A percentile compares a stretch with the other conserved stretches of the same genome.
Conservation (phyloP, 768 basidiomycete genomes). For the Mycena vulgaris region DNA sequence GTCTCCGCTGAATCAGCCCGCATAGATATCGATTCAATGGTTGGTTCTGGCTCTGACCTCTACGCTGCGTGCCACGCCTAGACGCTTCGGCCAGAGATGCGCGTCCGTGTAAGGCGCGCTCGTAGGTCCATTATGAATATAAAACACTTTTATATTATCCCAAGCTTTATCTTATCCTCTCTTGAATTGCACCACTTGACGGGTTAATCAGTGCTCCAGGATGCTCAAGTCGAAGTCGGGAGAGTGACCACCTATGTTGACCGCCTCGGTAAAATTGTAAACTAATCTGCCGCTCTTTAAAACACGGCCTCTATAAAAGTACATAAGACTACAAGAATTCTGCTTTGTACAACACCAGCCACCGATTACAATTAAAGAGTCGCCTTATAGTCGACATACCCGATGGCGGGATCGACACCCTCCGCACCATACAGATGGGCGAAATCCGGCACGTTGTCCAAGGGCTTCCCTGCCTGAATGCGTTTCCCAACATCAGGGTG, state of each 20-base stretch:
- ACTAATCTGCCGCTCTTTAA: no score
- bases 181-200: no score
- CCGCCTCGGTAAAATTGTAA: no score
- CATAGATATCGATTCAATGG: constrained; percentile 59
- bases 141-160: background rate
- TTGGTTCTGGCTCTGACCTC: constrained; percentile 54
- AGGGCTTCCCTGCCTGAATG: constrained; percentile 51
- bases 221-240: no score
- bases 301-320: no score
- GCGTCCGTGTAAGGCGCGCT: background rate
- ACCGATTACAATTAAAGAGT: constrained; percentile 29
- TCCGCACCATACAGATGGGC: constrained; percentile 45
- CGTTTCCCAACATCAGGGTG: constrained; percentile 61
- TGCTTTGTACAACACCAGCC: no score
- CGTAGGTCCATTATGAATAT: background rate
- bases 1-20: background rate
- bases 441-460: constrained; percentile 51
- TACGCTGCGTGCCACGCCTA: constrained; percentile 47
- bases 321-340: background rate
- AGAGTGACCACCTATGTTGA: no score
- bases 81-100: background rate
- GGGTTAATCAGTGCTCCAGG: no score
- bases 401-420: constrained; percentile 45
- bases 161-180: no score
- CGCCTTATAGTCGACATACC: constrained; percentile 57